Evolutionary conservation across 2,329 filamentous ascomycete species (phyloP), one percentile per base, ranked within the genome.

Genomic region (Metarhizium rileyi): DNA sequence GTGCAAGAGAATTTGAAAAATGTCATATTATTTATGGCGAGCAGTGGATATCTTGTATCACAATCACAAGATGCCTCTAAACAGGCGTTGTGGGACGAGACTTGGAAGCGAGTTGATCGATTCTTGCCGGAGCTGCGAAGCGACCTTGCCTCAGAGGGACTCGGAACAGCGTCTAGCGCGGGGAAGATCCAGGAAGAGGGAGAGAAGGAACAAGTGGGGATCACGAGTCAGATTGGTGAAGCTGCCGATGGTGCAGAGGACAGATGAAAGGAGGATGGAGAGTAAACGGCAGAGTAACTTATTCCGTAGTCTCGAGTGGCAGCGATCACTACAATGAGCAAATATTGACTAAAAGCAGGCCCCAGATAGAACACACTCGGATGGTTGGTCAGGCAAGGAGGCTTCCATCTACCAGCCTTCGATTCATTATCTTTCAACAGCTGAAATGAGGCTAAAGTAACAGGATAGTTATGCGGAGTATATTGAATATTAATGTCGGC

Each of bases 1-100:
- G 90, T 97, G 2, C 87, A 88, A 1, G 93, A 98, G 67, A 93
- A 89, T 56, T 72, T 98, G 51, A 98, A 98, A 70, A 98, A 98
- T 57, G 90, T 97, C 47, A 73, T 97, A 23, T 76, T 98, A 9
- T 93, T 98, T 60, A 95, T 98, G 90, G 83, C 87, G 5, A 93
- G 84, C 63, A 90, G 86, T 46, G 90, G 87, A 33, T 90, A 87
- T 59, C 78, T 98, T 5, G 83, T 88, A 0, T 78, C 87, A 1
- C 87, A 87, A 12, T 73, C 68, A 55, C 67, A 76, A 57, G 76
- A 83, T 54, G 62, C 73, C 1, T 70, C 69, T 5, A 76, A 77
- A 58, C 75, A 75, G 63, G 74, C 72, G 59, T 69, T 83, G 18
- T 84, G 74, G 79, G 70, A 66, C 14, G 81, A 84, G 63, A 83